Conservation (phyloP, 768 basidiomycete genomes). For the Kockovaella imperatae region DNA sequence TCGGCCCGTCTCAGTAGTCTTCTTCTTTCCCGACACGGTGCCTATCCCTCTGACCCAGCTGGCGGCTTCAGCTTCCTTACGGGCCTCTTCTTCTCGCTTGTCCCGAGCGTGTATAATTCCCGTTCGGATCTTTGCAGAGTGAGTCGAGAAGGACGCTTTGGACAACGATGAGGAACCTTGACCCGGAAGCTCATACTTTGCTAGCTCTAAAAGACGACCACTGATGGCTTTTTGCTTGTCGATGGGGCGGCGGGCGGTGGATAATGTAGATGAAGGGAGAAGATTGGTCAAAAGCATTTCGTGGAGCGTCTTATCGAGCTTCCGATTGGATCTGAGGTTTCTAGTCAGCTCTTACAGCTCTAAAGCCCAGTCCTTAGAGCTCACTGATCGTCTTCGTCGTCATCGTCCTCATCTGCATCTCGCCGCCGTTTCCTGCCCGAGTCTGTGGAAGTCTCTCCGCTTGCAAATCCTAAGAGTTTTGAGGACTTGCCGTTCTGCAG, state of each 20-base stretch:
- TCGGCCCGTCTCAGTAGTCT: slow-evolving; percentile 14
- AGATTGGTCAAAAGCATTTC: slow-evolving; percentile 38
- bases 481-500: slow-evolving; percentile 36
- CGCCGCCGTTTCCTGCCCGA: slow-evolving; percentile 8
- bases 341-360: neutral
- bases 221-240: slow-evolving; percentile 38
- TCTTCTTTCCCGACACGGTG: slow-evolving; percentile 18
- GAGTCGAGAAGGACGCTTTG: slow-evolving; percentile 15
- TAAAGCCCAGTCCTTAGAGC: slow-evolving; percentile 1
- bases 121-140: slow-evolving; percentile 37
- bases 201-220: slow-evolving; percentile 33
- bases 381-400: slow-evolving; percentile 34
- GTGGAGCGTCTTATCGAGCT: slow-evolving; percentile 45
- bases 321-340: slow-evolving; percentile 31
- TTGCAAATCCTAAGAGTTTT: slow-evolving; percentile 40
- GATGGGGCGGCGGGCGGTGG: slow-evolving; percentile 23
- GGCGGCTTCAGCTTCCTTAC: slow-evolving; percentile 28
- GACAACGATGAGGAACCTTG: slow-evolving; percentile 23
- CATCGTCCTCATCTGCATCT: slow-evolving; percentile 21
- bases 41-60: slow-evolving; percentile 30
- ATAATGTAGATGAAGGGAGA: slow-evolving; percentile 21
- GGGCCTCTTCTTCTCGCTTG: slow-evolving; percentile 18
- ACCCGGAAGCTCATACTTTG: slow-evolving; percentile 31
- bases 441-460: slow-evolving; percentile 6
- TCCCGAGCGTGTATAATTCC: slow-evolving; percentile 35